Conservation (phyloP, 768 basidiomycete genomes). For the Amanita fuliginea region DNA sequence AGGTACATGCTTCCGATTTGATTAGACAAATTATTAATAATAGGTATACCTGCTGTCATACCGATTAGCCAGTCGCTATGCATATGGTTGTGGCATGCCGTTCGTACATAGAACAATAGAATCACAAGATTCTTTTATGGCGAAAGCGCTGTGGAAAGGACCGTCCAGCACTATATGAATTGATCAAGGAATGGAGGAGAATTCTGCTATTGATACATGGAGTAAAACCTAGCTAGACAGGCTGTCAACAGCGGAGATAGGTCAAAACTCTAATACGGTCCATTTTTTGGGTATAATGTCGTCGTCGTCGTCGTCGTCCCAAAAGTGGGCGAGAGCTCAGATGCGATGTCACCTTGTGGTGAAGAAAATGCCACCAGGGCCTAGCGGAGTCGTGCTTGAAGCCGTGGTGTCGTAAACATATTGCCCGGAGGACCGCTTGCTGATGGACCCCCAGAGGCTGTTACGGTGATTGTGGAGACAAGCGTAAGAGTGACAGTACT, state of each 20-base stretch:
- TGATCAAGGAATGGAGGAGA: no score
- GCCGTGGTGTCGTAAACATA: neutral
- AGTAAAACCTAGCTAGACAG: no score
- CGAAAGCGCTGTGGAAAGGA: no score
- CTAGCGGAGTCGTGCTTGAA: neutral
- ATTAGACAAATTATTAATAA: no score
- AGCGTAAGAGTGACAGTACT: neutral
- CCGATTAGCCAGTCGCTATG: no score
- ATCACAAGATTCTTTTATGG: no score
- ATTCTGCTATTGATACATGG: neutral
- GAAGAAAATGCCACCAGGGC: neutral
- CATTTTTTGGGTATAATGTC: neutral
- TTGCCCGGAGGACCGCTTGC: neutral
- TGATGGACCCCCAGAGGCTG: neutral
- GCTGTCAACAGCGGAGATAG: neutral
- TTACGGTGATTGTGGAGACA: conserved; percentile 5
- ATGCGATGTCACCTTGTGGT: neutral
- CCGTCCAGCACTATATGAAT: no score
- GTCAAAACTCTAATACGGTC: neutral
- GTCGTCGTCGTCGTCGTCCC: neutral
- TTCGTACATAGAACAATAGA: no score
- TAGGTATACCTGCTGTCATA: no score
- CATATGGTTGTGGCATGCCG: no score
- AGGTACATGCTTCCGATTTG: no score
- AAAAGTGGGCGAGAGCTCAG: neutral